Conservation (phyloP, 768 basidiomycete genomes). For the Panaeolus cyanescens region DNA sequence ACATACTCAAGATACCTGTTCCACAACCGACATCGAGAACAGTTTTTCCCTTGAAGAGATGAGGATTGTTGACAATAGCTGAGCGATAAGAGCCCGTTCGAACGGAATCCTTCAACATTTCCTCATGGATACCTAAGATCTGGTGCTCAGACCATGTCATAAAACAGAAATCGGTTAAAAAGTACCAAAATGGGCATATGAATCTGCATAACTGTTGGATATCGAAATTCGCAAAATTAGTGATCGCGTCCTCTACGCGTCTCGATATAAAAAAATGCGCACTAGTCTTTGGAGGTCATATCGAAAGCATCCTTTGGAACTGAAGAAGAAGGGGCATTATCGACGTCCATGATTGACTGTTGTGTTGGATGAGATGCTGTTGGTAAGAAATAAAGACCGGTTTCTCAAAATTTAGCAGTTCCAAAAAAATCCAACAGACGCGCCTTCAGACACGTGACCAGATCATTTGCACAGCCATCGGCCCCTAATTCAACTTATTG, state of each 20-base stretch:
- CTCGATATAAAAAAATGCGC: slow-evolving; percentile 41
- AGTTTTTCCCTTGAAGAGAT: slow-evolving; percentile 95
- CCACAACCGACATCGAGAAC: slow-evolving; percentile 99
- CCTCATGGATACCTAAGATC: slow-evolving; percentile 88
- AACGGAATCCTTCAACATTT: slow-evolving; percentile 98
- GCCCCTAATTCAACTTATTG: slow-evolving; percentile 4
- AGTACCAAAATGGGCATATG: slow-evolving; percentile 91
- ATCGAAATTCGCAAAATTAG: slow-evolving; percentile 32
- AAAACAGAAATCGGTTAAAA: neutral
- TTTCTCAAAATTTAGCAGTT: neutral
- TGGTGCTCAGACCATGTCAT: slow-evolving; percentile 5
- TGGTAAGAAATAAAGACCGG: neutral
- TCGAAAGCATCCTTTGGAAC: slow-evolving; percentile 33
- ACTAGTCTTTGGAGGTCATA: slow-evolving; percentile 91
- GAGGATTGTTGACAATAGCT: slow-evolving; percentile 92
- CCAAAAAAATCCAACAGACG: slow-evolving; percentile 3
- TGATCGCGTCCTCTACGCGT: slow-evolving; percentile 16
- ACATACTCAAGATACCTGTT: slow-evolving; percentile 98
- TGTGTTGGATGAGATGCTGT: neutral
- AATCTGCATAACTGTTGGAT: slow-evolving; percentile 82
- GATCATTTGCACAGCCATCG: slow-evolving; percentile 1
- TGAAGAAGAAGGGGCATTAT: slow-evolving; percentile 28
- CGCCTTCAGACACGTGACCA: neutral
- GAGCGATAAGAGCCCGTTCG: slow-evolving; percentile 94
- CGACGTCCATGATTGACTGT: slow-evolving; percentile 14